Base-by-base conservation (phyloP, 768 basidiomycete species). In the Suillus variegatus region DNA sequence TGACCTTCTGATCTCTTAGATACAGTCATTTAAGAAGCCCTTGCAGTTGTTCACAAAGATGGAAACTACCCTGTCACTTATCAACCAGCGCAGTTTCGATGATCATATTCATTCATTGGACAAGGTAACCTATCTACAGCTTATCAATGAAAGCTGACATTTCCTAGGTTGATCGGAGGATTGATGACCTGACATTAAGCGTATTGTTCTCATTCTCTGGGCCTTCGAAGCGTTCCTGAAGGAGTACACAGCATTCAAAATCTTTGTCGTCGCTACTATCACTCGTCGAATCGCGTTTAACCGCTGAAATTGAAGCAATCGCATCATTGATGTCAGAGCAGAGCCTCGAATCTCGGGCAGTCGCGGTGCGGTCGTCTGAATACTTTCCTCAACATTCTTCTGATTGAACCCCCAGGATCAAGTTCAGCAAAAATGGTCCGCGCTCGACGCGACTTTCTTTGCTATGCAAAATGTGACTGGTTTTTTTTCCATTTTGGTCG, bases 391-490 rank as follows among this genome's bases (percentile, higher is more conserved):
- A 25, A 22, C 56, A 51, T 64, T 55, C n/a, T 54, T 38, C 63
- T 67, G 52, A 74, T 60, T 22, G 14, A 28, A 41, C 68, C 14
- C 64, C 28, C 61, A 81, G 79, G 71, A 69, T 63, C 71, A 74
- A 22, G 56, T 78, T 43, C 76, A 78, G 44, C 69, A 67, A 32
- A 72, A 68, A 44, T 70, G 81, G 65, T 66, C 65, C 20, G 61
- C 68, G 51, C 57, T 79, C 44, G 75, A 73, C 1, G 61, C 46
- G 40, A 67, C 71, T 32, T 67, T 79, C 28, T 60, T 57, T 55
- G 41, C 65, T 3, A 73, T 79, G 74, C 75, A 79, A 65, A 71
- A 73, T 60, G 78, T 80, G 52, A 47, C 6, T 20, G 14, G 55
- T 36, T 67, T 57, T n/a, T 57, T 28, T 57, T 32, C 38, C 18